Evolutionary conservation across 148 eudicot genomes (phyloP), one percentile per base, ranked within the genome.

Genomic region (Camellia lanceoleosa): DNA sequence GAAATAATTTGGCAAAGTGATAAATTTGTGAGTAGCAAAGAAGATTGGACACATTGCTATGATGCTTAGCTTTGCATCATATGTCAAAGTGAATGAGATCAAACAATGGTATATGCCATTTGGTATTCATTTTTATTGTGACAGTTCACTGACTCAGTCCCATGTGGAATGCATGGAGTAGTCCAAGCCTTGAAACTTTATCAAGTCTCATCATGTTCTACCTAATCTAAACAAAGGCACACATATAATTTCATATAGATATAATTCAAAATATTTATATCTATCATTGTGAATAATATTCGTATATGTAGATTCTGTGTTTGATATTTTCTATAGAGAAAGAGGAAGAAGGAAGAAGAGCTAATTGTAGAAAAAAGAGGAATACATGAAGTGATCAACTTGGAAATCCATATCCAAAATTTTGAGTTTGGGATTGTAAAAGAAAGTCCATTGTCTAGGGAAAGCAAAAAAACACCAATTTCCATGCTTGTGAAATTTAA

Each of bases 401-500:
- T 73, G 76, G 76, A 14, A 14, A 41, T 9, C 63, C 46, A 73
- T 41, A 46, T 56, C 64, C 13, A 55, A 64, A 73, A 30, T 79
- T 9, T 59, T 71, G 47, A 79, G 46, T 44, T 79, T 23, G 60
- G 61, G 59, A 71, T 30, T 43, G 20, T 10, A 23, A 62, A 72
- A 79, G 43, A 30, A 46, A 72, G 42, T 54, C 38, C 38, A 30
- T 5, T 54, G 23, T 61, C 60, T 79, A 19, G 71, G 18, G 82
- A 74, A 10, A 61, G 68, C 60, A 38, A 51, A 20, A 79, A 61
- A 60, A 15, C 81, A 70, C 76, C 61, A 76, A 71, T 61, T 68
- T 61, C 76, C 49, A 79, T 15, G 75, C 81, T 79, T 71, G 7
- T 79, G 67, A 20, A 13, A 44, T 71, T 71, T 20, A 70, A 7